These are phyloP conservation scores for Candida patagonica DNA, from an alignment of 805 yeast species.

Conservation along the genomic window DNA sequence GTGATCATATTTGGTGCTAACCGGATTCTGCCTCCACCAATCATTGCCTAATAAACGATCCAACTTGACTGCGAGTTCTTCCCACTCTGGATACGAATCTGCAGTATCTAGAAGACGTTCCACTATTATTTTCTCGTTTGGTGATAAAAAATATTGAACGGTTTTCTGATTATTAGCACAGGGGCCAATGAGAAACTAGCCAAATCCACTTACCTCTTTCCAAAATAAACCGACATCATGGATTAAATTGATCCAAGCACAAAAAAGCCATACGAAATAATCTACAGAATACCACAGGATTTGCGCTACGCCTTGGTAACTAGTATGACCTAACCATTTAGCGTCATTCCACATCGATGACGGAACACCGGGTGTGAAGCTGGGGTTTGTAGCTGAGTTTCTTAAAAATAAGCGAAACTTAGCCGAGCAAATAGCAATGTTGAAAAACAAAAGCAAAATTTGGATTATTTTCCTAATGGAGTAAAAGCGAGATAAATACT, in stretches of 20 bases:
- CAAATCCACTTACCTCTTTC: slow-evolving; percentile 17
- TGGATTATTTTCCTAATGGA: too few species aligned
- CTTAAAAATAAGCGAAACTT: too few species aligned
- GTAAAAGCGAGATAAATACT: too few species aligned
- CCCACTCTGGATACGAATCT: slow-evolving; percentile 64
- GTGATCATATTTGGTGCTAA: slow-evolving; percentile 75
- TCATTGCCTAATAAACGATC: slow-evolving; percentile 33
- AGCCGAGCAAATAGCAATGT: too few species aligned
- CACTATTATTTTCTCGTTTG: slow-evolving; percentile 20
- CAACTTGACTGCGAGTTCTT: slow-evolving; percentile 33
- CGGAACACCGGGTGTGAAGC: too few species aligned
- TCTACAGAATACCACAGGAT: slow-evolving; percentile 8
- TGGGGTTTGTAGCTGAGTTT: too few species aligned
- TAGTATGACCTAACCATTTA: too few species aligned
- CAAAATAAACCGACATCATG: slow-evolving; percentile 21
- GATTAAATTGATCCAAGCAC: slow-evolving; percentile 3
- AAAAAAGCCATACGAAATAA: slow-evolving; percentile 6
- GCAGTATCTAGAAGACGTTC: slow-evolving; percentile 30
- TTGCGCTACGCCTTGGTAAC: neutral
- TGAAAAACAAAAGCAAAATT: too few species aligned
- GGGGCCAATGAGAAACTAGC: too few species aligned
- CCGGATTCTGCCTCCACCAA: slow-evolving; percentile 64
- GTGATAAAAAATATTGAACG: slow-evolving; percentile 9
- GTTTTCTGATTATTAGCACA: slow-evolving; percentile 6
- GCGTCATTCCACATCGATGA: too few species aligned